Base-by-base conservation (phyloP, 345 rosid species). In the Melaleuca alternifolia region DNA sequence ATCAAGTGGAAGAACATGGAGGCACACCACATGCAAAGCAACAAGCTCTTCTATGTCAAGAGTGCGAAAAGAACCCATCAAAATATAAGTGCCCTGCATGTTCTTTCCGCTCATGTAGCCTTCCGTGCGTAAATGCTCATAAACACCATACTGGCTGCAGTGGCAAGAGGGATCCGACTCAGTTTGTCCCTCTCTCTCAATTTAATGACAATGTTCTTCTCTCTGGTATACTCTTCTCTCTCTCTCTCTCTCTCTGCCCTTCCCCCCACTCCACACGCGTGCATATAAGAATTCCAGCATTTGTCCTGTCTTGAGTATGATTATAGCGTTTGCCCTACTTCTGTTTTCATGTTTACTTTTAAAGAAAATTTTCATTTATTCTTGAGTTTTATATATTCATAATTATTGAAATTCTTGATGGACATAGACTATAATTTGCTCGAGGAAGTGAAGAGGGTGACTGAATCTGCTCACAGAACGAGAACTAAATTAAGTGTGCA, bases 31-130 rank as follows among this genome's bases (percentile, higher is more conserved):
- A 1, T 71, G 79, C 24, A 26, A 54, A 24, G 12, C 87, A 21
- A 53, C 83, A 79, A 51, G 37, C 65, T 52, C 24, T 26, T 50
- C 81, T 44, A 24, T 97, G 99, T 82, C 94, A 92, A 50, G 98
- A 96, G 89, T 97, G 99, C 86, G 87, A 90, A 83, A 61, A 51
- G 65, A 91, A 92, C 30, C 90, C 90, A 6, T 91, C 95, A 53
- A 95, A 95, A 88, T 95, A 97, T 91, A 97, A 88, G 54, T 97
- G 99, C 88, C 99, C 99, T 10, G 98, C 93, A 61, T 97, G 99
- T 86, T 92, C 92, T 51, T 83, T 94, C 33, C 95, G 95, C 44
- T 91, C 99, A 3, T 96, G 99, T 91, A 89, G 98, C 84, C 96
- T 97, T 81, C 86, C 87, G 53, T 96, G 99, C 79, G 94, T 97